Evolutionary conservation across 306 rosid species (phyloP).

Genomic region (Castanea sativa): DNA sequence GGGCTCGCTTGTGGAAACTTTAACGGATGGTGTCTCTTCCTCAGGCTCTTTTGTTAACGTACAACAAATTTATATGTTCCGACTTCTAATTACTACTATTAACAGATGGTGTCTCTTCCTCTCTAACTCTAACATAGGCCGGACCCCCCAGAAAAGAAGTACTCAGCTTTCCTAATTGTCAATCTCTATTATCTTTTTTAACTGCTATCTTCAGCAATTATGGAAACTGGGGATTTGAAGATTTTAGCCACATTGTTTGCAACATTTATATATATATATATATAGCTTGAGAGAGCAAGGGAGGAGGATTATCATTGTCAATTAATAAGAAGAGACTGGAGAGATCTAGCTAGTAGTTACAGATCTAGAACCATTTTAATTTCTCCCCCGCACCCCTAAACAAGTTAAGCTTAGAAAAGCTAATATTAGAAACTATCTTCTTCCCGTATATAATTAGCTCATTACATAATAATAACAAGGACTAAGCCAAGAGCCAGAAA

Average conservation of each 20-base stretch:
- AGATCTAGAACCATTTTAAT: background rate
- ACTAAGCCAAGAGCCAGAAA: constrained; percentile 94
- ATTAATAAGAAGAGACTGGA: background rate
- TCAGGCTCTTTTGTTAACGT: too few species aligned
- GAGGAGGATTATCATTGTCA: background rate
- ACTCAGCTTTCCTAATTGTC: too few species aligned
- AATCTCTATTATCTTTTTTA: too few species aligned
- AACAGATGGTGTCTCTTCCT: too few species aligned
- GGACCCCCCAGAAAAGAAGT: too few species aligned
- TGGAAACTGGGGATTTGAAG: background rate
- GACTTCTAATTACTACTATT: too few species aligned
- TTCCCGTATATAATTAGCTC: constrained; percentile 10
- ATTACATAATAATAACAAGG: background rate
- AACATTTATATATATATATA: background rate
- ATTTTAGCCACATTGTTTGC: background rate
- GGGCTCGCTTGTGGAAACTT: too few species aligned
- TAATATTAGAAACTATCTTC: constrained; percentile 19
- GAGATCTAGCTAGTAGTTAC: constrained; percentile 49
- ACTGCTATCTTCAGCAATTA: too few species aligned
- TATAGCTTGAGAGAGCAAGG: background rate
- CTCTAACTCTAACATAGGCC: too few species aligned
- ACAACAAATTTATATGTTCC: too few species aligned
- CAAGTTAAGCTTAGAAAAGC: constrained; percentile 22
- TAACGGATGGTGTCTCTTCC: too few species aligned
- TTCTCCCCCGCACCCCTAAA: too few species aligned